Conservation (phyloP, 495 filamentous ascomycete species). For the Sphaerosporella brunnea region DNA sequence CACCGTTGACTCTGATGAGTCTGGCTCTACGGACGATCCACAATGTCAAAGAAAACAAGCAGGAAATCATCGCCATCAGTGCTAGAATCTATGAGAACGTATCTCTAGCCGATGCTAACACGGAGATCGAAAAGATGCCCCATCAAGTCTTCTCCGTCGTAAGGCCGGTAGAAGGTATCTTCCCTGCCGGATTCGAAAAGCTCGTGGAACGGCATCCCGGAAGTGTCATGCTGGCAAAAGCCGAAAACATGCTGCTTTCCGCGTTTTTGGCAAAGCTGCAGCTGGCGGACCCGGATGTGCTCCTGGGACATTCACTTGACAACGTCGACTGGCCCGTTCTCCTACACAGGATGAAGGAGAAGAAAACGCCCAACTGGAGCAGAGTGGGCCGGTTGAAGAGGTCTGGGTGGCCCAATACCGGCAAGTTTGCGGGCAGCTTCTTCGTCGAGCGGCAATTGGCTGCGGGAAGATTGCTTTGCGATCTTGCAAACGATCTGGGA, state of each 20-base stretch:
- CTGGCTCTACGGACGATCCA: constrained; percentile 71
- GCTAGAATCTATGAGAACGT: constrained; percentile 85
- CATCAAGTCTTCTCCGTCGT: constrained; percentile 84
- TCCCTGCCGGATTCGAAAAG: constrained; percentile 69
- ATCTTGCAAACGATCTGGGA: constrained; percentile 89
- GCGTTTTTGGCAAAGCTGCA: constrained; percentile 80
- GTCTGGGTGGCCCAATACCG: constrained; percentile 70
- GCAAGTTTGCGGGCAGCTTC: constrained; percentile 68
- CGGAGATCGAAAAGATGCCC: constrained; percentile 59
- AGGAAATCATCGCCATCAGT: constrained; percentile 81
- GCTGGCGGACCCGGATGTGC: constrained; percentile 74
- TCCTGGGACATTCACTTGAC: constrained; percentile 90
- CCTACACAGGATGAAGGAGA: constrained; percentile 69
- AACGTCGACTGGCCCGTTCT: constrained; percentile 90
- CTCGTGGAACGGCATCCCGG: constrained; percentile 48
- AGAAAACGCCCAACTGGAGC: constrained; percentile 83
- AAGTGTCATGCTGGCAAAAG: constrained; percentile 58
- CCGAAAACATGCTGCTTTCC: constrained; percentile 62
- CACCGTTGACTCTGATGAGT: constrained; percentile 87
- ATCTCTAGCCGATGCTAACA: constrained; percentile 68
- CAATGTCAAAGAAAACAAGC: constrained; percentile 87
- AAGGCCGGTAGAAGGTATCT: constrained; percentile 55
- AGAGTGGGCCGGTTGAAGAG: constrained; percentile 72
- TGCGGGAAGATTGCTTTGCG: constrained; percentile 76
- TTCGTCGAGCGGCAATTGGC: constrained; percentile 82